phyloP scores from a whole-genome alignment of 768 basidiomycete genomes.

The Clathrus columnatus region DNA sequence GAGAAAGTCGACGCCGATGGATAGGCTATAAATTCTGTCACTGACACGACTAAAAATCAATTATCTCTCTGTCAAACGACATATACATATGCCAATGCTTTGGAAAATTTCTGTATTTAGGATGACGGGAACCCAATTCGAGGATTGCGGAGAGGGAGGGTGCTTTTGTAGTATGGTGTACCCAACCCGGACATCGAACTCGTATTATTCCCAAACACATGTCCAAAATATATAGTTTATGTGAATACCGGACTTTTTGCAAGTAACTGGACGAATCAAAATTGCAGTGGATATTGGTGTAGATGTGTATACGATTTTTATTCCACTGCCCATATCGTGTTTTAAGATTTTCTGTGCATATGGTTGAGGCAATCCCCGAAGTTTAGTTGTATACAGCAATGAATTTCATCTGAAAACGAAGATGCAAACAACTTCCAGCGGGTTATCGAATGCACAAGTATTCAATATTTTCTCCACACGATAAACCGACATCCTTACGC shows the following conservation, averaged over 20 bases:
- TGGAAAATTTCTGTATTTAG: conserved; percentile 23
- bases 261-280: conserved; percentile 55
- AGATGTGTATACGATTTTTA: conserved; percentile 19
- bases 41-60: conserved; percentile 51
- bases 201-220: conserved; percentile 62
- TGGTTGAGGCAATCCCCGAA: conserved; percentile 74
- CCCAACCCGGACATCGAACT: conserved; percentile 60
- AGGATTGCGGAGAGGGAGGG: conserved; percentile 62
- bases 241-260: conserved; percentile 48
- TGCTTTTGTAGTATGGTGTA: conserved; percentile 69
- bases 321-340: background rate
- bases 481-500: no score
- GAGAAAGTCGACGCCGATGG: conserved; percentile 24
- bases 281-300: conserved; percentile 64
- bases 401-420: conserved; percentile 36
- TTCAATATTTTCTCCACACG: no score
- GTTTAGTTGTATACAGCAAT: conserved; percentile 59
- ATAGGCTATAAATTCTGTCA: conserved; percentile 62
- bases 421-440: conserved; percentile 41
- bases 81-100: conserved; percentile 53
- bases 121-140: conserved; percentile 40
- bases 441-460: conserved; percentile 59
- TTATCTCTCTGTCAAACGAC: conserved; percentile 64
- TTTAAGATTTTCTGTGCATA: background rate
- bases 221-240: conserved; percentile 56